Conservation (phyloP, 345 rosid genomes). For the Iberis pinnata region DNA sequence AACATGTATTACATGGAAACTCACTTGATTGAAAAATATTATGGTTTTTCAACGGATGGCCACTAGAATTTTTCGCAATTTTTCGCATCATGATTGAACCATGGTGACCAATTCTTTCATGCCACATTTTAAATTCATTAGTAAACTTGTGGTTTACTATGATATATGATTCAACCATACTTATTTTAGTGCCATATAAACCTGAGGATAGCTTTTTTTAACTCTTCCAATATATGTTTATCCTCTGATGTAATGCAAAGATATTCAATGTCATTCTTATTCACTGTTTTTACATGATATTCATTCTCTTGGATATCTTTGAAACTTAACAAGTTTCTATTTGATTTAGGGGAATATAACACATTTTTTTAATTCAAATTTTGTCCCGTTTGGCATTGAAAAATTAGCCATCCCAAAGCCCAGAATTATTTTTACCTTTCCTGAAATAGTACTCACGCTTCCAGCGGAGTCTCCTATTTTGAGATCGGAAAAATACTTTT, state of each 20-base stretch:
- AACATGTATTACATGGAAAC: not conserved
- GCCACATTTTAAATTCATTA: not conserved
- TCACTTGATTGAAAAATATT: not conserved
- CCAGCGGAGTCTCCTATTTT: not conserved
- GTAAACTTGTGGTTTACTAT: not conserved
- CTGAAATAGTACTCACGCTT: not conserved
- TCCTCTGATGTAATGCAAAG: not conserved
- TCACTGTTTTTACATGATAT: not conserved
- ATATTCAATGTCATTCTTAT: not conserved
- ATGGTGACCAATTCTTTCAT: not conserved
- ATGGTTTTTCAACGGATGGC: not conserved
- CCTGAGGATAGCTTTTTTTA: not conserved
- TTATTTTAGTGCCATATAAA: not conserved
- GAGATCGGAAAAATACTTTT: not conserved
- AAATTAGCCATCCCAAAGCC: not conserved
- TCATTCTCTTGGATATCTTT: not conserved
- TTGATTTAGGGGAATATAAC: not conserved
- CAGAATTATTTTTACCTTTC: not conserved
- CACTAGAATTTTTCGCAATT: not conserved
- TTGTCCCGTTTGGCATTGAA: not conserved
- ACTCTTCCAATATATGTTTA: not conserved
- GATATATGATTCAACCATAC: not conserved
- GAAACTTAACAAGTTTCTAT: not conserved
- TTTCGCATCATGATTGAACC: not conserved
- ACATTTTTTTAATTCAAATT: not conserved